Conservation (phyloP, 2,329 filamentous ascomycete species). For the Teratosphaeria zuluensis region DNA sequence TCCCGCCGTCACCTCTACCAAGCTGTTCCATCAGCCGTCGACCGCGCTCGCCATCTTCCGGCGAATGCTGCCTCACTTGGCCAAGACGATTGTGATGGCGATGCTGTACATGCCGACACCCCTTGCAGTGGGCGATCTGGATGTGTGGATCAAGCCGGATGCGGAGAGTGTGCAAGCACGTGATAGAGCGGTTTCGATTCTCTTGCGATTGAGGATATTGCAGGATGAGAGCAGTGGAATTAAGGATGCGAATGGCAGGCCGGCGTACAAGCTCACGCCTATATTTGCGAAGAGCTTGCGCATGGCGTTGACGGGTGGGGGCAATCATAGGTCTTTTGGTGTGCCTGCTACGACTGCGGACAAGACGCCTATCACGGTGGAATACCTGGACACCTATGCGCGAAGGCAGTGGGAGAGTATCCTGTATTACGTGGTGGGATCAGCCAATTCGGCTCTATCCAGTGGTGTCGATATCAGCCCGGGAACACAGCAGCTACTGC, state of each 20-base stretch:
- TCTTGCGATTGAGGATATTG: conserved; percentile 81
- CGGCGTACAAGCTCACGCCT: conserved; percentile 65
- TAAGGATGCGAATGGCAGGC: conserved; percentile 49
- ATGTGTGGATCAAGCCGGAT: conserved; percentile 71
- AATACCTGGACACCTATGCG: conserved; percentile 76
- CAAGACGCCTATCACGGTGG: conserved; percentile 54
- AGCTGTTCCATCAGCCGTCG: conserved; percentile 91
- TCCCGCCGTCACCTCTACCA: conserved; percentile 78
- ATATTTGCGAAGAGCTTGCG: conserved; percentile 79
- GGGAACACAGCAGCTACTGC: conserved; percentile 74
- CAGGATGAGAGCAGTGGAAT: conserved; percentile 40
- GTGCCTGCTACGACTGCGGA: conserved; percentile 62
- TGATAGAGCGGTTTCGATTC: conserved; percentile 71
- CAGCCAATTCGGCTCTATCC: conserved; percentile 48
- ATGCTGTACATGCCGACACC: conserved; percentile 83
- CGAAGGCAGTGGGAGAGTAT: conserved; percentile 91
- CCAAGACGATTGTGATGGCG: conserved; percentile 92
- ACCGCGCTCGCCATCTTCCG: conserved; percentile 92
- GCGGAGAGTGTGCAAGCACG: conserved; percentile 43
- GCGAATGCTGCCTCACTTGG: conserved; percentile 88
- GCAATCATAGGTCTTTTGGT: conserved; percentile 79
- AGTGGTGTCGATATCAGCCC: conserved; percentile 43
- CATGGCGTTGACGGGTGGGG: conserved; percentile 75
- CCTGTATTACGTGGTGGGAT: conserved; percentile 85
- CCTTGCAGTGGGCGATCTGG: conserved; percentile 68